Base-by-base conservation (phyloP, 495 filamentous ascomycete genomes). In the Durotheca rogersii region DNA sequence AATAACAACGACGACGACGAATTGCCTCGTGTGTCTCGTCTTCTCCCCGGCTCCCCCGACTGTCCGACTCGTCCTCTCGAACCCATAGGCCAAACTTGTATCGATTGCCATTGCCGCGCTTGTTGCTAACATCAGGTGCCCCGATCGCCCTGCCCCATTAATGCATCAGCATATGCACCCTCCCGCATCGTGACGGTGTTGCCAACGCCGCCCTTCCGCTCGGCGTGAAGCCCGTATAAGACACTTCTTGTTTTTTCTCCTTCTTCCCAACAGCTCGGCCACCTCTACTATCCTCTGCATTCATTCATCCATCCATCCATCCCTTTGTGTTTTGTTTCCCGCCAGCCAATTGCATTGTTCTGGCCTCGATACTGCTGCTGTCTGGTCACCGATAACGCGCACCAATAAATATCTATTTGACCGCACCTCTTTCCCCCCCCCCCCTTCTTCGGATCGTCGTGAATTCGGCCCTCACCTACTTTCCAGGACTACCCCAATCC, bases 71-170 rank as follows among this genome's bases (percentile, higher is more conserved):
- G 27, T 50, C 47, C 45, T 34, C 23, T 48, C 48, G 39, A 45
- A 32, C 40, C 51, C 32, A 36, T 48, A 31, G 48, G 49, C n/a
- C n/a, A n/a, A n/a, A n/a, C n/a, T n/a, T 59, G 59, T 59, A 62
- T 62, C 66, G 58, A 71, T 67, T 47, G 56, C 45, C 52, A 43
- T 50, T 60, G 55, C 53, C 62, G 51, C 56, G 56, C 53, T 56
- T 62, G 53, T 65, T 45, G 47, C 12, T 35, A 16, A 35, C 32
- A 4, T 35, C 12, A 51, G 42, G 48, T 50, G 37, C 18, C 41
- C 23, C 20, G 39, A 35, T 36, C 51, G 47, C 30, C 51, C 35
- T 60, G 48, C 51, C 40, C 20, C 41, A 31, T 46, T 48, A 45
- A 51, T 49, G 45, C 58, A 55, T 63, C 52, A 41, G 48, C 59